Conservation (phyloP, 1,284 basidiomycete genomes). For the Meripilus lineatus region DNA sequence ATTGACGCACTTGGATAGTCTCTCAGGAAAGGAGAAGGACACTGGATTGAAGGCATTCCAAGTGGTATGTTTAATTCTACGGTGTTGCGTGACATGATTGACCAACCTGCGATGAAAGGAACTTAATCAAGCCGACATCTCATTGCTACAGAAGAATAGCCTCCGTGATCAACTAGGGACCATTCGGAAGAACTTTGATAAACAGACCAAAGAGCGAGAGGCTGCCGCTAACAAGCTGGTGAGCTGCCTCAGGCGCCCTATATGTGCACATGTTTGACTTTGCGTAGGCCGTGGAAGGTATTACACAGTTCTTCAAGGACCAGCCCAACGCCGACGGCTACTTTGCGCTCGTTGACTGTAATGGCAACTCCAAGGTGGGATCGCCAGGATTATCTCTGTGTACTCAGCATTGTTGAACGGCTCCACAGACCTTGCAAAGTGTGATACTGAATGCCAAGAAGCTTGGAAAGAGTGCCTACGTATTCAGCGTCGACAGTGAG, state of each 20-base stretch:
- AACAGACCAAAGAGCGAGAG: conserved; percentile 81
- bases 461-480: conserved; percentile 80
- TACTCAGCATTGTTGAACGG: neutral
- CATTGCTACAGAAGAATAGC: conserved; percentile 77
- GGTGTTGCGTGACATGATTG: neutral
- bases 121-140: conserved; percentile 88
- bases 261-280: conserved; percentile 1
- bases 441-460: conserved; percentile 77
- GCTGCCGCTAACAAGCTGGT: conserved; percentile 66
- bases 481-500: conserved; percentile 76
- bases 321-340: conserved; percentile 69
- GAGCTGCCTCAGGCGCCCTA: neutral
- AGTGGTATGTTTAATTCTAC: conserved; percentile 47
- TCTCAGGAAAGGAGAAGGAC: conserved; percentile 83
- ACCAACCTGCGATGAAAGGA: conserved; percentile 49
- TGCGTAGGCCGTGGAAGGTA: conserved; percentile 62
- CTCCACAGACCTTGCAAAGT: conserved; percentile 71
- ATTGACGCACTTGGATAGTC: conserved; percentile 61
- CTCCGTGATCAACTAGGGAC: conserved; percentile 72
- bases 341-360: conserved; percentile 66
- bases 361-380: conserved; percentile 81
- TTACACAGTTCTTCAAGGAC: conserved; percentile 72
- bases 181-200: conserved; percentile 82
- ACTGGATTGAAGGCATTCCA: conserved; percentile 77
- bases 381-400: neutral